phyloP scores from a whole-genome alignment of 1,139 yeast species.

The Pneumocystis oryctolagi region DNA sequence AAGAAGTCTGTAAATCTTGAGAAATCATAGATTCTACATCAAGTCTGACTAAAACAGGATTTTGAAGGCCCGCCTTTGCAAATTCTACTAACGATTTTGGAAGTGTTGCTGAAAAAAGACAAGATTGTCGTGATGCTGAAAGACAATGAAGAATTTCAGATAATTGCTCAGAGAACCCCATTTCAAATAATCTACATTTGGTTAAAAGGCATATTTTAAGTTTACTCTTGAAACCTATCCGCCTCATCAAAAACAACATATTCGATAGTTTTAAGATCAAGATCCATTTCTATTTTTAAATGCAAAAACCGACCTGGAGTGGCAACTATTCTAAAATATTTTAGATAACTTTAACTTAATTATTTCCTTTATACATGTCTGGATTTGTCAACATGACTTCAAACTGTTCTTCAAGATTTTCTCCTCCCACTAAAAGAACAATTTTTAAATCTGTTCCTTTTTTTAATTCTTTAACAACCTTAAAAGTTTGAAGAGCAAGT shows the following conservation, averaged over 20 bases:
- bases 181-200: slow-evolving; percentile 51
- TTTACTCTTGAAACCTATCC: slow-evolving; percentile 38
- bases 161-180: slow-evolving; percentile 92
- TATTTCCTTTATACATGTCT: slow-evolving; percentile 35
- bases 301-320: slow-evolving; percentile 97
- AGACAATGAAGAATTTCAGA: slow-evolving; percentile 74
- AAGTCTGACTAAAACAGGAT: slow-evolving; percentile 79
- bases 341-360: not conserved
- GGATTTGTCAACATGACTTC: slow-evolving; percentile 86
- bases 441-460: slow-evolving; percentile 72
- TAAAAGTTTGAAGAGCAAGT: slow-evolving; percentile 80
- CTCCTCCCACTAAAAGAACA: slow-evolving; percentile 86
- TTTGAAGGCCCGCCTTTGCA: slow-evolving; percentile 88
- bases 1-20: slow-evolving; percentile 82
- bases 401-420: slow-evolving; percentile 89
- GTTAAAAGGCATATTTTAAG: not conserved
- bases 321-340: slow-evolving; percentile 43
- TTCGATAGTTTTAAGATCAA: slow-evolving; percentile 68
- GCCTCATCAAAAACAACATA: slow-evolving; percentile 96
- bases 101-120: slow-evolving; percentile 85
- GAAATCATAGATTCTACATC: slow-evolving; percentile 87
- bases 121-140: slow-evolving; percentile 71
- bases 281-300: slow-evolving; percentile 85
- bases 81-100: slow-evolving; percentile 87
- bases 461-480: slow-evolving; percentile 77